Conservation (phyloP, 352 stramenopile genomes). For the Peronospora destructor region DNA sequence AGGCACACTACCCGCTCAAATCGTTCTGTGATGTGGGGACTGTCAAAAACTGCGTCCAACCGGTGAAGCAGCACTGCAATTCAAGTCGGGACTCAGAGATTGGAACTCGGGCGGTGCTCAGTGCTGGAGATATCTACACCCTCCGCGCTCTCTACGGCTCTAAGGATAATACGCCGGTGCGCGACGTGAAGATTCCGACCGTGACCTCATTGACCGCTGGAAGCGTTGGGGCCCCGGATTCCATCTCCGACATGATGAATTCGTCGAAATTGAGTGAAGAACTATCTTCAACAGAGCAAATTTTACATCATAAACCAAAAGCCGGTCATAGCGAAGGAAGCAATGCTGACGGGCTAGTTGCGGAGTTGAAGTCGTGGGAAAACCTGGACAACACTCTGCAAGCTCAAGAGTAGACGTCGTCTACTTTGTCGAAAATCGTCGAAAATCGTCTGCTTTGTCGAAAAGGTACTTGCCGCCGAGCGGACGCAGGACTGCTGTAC, state of each 20-base stretch:
- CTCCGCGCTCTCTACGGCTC: slow-evolving; percentile 57
- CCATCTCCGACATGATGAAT: slow-evolving; percentile 19
- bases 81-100: slow-evolving; percentile 55
- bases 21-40: slow-evolving; percentile 61
- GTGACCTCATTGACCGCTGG: slow-evolving; percentile 14
- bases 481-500: neutral
- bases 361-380: slow-evolving; percentile 25
- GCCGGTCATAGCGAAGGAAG: slow-evolving; percentile 23
- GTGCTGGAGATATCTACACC: slow-evolving; percentile 52
- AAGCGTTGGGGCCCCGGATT: slow-evolving; percentile 10
- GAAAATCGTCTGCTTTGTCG: neutral
- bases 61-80: slow-evolving; percentile 62
- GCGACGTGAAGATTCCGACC: slow-evolving; percentile 31
- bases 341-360: slow-evolving; percentile 7
- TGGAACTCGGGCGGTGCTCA: slow-evolving; percentile 47
- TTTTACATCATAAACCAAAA: slow-evolving; percentile 21
- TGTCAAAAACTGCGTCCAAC: slow-evolving; percentile 63
- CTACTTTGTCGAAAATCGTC: neutral
- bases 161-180: slow-evolving; percentile 22
- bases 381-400: slow-evolving; percentile 23
- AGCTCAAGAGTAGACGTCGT: slow-evolving; percentile 11
- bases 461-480: slow-evolving; percentile 3
- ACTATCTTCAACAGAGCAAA: slow-evolving; percentile 6
- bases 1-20: slow-evolving; percentile 51
- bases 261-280: slow-evolving; percentile 3